phyloP scores from a whole-genome alignment of 108 stramenopile genomes.

The Nitzschia putrida region DNA sequence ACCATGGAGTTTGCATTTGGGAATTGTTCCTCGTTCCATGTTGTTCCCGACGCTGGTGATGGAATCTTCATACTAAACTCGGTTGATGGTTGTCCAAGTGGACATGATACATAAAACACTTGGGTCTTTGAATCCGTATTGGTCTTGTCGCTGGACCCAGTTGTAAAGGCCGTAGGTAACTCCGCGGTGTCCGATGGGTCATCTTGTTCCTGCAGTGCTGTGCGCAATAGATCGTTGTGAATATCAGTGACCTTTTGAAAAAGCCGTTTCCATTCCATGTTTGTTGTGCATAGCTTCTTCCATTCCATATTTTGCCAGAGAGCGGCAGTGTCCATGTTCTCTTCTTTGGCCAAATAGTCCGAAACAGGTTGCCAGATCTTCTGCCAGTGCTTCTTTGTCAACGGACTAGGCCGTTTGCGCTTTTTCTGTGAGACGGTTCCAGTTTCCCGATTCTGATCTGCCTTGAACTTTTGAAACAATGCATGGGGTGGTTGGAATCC shows the following conservation, averaged over 20 bases:
- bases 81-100: constrained; percentile 55
- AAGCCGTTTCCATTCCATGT: constrained; percentile 24
- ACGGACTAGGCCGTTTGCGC: background rate
- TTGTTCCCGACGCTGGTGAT: constrained; percentile 16
- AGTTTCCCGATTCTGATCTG: background rate
- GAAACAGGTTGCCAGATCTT: constrained; percentile 35
- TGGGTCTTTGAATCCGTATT: background rate
- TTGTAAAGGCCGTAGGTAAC: constrained; percentile 38
- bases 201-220: constrained; percentile 26
- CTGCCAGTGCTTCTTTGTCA: constrained; percentile 33
- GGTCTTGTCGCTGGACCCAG: constrained; percentile 12
- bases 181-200: background rate
- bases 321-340: constrained; percentile 3
- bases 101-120: constrained; percentile 24
- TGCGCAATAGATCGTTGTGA: constrained; percentile 43
- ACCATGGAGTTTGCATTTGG: constrained; percentile 8
- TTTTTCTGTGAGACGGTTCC: constrained; percentile 7
- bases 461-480: constrained; percentile 73
- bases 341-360: background rate
- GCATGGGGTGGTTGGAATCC: constrained; percentile 73
- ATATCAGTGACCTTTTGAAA: constrained; percentile 34
- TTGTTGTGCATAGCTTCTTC: constrained; percentile 28
- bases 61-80: constrained; percentile 55
- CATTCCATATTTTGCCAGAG: constrained; percentile 9
- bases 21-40: background rate